Conservation (phyloP, 805 yeast species). For the Candida alai region DNA sequence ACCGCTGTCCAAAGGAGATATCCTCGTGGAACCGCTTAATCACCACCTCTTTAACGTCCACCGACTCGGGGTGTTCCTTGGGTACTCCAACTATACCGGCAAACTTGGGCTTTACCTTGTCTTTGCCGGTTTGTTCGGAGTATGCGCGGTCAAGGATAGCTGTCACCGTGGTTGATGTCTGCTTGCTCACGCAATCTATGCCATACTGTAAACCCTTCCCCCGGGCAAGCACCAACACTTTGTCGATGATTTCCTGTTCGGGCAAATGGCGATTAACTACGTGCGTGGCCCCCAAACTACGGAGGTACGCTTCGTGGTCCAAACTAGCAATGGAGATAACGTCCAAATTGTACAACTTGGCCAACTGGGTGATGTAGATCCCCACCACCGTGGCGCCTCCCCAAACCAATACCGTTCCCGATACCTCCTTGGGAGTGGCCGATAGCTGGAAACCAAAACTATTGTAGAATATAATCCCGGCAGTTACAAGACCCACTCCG, state of each 20-base stretch:
- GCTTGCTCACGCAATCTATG: slow-evolving; percentile 43
- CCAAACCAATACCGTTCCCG: slow-evolving; percentile 36
- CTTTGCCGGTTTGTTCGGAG: slow-evolving; percentile 5
- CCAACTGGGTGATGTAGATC: slow-evolving; percentile 39
- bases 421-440: slow-evolving; percentile 1
- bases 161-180: slow-evolving; percentile 31
- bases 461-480: slow-evolving; percentile 24
- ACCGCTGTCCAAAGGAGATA: slow-evolving; percentile 28
- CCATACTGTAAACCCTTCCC: slow-evolving; percentile 29
- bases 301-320: slow-evolving; percentile 17
- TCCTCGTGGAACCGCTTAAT: slow-evolving; percentile 45
- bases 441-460: slow-evolving; percentile 14
- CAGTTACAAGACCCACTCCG: slow-evolving; percentile 48
- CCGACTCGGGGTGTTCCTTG: slow-evolving; percentile 15
- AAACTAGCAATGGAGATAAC: slow-evolving; percentile 28
- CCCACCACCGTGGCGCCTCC: slow-evolving; percentile 50
- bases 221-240: slow-evolving; percentile 14
- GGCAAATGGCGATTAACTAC: slow-evolving; percentile 33
- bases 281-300: slow-evolving; percentile 24
- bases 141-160: slow-evolving; percentile 15
- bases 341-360: slow-evolving; percentile 35
- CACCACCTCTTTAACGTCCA: slow-evolving; percentile 28
- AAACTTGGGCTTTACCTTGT: slow-evolving; percentile 19
- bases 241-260: slow-evolving; percentile 12
- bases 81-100: slow-evolving; percentile 41